Evolutionary conservation across 2,329 filamentous ascomycete genomes (phyloP).

Genomic region (Trichoderma aggressivum): DNA sequence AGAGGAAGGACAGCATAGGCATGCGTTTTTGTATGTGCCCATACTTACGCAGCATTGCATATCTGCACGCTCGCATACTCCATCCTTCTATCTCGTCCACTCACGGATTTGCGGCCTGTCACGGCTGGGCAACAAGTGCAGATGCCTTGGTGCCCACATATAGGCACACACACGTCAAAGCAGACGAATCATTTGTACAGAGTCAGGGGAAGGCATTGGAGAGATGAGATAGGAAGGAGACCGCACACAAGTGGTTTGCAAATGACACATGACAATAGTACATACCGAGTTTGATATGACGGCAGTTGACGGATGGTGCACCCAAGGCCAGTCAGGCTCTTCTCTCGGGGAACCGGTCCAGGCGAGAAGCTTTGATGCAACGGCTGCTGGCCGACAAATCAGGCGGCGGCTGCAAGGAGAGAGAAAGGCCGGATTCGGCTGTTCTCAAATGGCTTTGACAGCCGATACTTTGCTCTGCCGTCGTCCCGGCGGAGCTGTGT

Average conservation of each 20-base stretch:
- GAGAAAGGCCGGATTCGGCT: not conserved
- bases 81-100: not conserved
- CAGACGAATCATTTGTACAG: not conserved
- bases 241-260: not conserved
- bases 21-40: constrained; percentile 8
- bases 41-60: constrained; percentile 12
- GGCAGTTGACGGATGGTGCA: not conserved
- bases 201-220: not conserved
- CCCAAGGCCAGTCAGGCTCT: not conserved
- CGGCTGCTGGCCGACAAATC: not conserved
- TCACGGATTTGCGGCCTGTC: not conserved
- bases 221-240: not conserved
- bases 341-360: not conserved
- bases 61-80: constrained; percentile 13
- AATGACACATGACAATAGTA: not conserved
- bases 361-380: too few relatives aligned
- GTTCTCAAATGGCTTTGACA: not conserved
- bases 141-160: constrained; percentile 5
- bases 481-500: not conserved
- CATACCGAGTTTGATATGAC: not conserved
- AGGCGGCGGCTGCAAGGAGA: not conserved
- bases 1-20: not conserved
- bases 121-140: not conserved
- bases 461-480: not conserved
- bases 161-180: not conserved